Base-by-base conservation (phyloP, 805 yeast genomes). In the Naumovozyma dairenensis region DNA sequence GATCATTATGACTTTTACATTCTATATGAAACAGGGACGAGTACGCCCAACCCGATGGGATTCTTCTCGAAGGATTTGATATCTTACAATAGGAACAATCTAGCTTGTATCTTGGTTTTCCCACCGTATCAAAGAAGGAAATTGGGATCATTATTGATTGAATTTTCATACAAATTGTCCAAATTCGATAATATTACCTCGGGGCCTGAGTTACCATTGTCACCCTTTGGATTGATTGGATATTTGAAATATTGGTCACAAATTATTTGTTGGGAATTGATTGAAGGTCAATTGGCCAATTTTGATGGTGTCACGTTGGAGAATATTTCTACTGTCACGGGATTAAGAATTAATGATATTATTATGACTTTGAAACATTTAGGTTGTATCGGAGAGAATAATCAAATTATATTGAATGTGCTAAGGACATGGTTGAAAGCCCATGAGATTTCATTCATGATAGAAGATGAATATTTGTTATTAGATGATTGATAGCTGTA, bases 201-300 rank as follows among this genome's bases (percentile, higher is more conserved):
- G 39, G 94, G 96, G 0, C 98, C 98, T 0, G 98, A 92, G 53
- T 70, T 76, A 43, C 98, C 98, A 1, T 60, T 92, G 7, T 81
- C 94, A 5, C 78, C 80, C 0, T 81, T 77, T 56, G 98, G 98
- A 0, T 66, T 69, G 33, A 60, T 72, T 7, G 72, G 87, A 5
- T 92, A 86, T 49, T 49, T 81, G 14, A 60, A 69, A 12, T 87
- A 72, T 57, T 92, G 97, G 98, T 64, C 80, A 5, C 64, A 68
- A 31, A 53, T 63, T 4, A 42, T 81, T 1, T 65, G 71, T 1
- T 45, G 61, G 37, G 69, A 64, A 33, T 45, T 74, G 21, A 25
- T 66, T 0, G 60, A 55, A 21, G 77, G 77, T 0, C 45, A 49
- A 6, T 44, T 69, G 20, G 45, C 60, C 1, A 47, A 45, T 2